These are phyloP conservation scores for Phytophthora uliginosa DNA, from an alignment of 352 stramenopile genomes.

Conservation along the genomic window DNA sequence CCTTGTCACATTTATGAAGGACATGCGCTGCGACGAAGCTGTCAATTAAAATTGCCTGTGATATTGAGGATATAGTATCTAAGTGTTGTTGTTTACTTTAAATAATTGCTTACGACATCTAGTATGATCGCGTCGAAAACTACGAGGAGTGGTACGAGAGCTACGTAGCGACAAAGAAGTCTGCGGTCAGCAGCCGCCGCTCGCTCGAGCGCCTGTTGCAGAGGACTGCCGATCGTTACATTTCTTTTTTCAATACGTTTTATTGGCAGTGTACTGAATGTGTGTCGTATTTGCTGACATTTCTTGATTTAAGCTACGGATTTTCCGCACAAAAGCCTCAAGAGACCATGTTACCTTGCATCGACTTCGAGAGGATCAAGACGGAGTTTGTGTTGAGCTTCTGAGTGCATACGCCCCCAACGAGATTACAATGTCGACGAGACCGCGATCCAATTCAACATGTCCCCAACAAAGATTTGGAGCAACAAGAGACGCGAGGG, in stretches of 20 bases:
- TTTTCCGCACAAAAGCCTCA: background rate
- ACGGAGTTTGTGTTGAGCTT: background rate
- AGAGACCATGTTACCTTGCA: background rate
- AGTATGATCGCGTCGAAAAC: background rate
- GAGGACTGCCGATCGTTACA: background rate
- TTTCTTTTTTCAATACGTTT: background rate
- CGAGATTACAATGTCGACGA: no score
- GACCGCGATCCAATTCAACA: no score
- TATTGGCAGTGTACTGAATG: no score
- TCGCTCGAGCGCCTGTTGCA: background rate
- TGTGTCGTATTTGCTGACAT: background rate
- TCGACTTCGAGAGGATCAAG: background rate
- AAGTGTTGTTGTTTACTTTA: background rate
- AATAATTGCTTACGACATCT: background rate
- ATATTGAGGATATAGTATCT: background rate
- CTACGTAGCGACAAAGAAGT: background rate
- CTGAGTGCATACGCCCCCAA: background rate
- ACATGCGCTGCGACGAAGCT: conserved; percentile 1
- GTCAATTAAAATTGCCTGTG: background rate
- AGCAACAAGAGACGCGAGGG: no score
- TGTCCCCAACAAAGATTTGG: no score
- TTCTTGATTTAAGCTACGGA: background rate
- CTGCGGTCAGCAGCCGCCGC: background rate
- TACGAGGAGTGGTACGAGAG: background rate
- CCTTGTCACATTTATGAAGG: conserved; percentile 9